Evolutionary conservation across 2,329 filamentous ascomycete species (phyloP).

Genomic region (Onygenales sp.): DNA sequence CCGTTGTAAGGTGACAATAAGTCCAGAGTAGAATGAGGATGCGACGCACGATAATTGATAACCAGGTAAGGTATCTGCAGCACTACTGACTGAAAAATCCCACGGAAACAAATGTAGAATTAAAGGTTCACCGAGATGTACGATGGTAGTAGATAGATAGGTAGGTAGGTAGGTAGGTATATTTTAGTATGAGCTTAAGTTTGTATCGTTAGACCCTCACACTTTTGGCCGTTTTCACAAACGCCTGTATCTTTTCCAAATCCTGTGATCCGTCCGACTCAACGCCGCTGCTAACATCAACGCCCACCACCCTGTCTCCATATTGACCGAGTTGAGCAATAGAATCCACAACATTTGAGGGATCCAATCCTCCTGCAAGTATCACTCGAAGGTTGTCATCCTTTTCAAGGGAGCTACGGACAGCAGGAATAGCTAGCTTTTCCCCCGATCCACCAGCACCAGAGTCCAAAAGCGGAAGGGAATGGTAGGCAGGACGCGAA

Average conservation of each 20-base stretch:
- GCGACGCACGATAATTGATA: too few species aligned
- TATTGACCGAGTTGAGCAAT: slow-evolving; percentile 55
- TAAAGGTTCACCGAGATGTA: too few species aligned
- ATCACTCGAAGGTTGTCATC: slow-evolving; percentile 67
- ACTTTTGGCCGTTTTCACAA: slow-evolving; percentile 65
- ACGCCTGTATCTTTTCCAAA: slow-evolving; percentile 68
- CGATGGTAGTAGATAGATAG: too few species aligned
- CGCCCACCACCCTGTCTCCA: slow-evolving; percentile 59
- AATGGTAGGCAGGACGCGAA: slow-evolving; percentile 68
- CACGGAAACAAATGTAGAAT: too few species aligned
- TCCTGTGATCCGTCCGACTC: slow-evolving; percentile 76
- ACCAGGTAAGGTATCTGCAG: too few species aligned
- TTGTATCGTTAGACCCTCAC: slow-evolving; percentile 18
- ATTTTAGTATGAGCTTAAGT: too few species aligned
- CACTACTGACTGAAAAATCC: too few species aligned
- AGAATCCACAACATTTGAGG: slow-evolving; percentile 64
- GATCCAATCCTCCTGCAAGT: slow-evolving; percentile 74
- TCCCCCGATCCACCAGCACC: slow-evolving; percentile 74
- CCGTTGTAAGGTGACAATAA: too few species aligned
- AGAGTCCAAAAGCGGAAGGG: slow-evolving; percentile 75
- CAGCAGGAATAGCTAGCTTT: slow-evolving; percentile 60
- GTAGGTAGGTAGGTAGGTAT: too few species aligned
- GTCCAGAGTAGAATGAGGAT: too few species aligned
- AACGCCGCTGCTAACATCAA: slow-evolving; percentile 92
- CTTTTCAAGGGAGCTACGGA: slow-evolving; percentile 55